These are phyloP conservation scores for Neurospora sp. DNA, from an alignment of 495 filamentous ascomycete genomes.

Conservation along the genomic window DNA sequence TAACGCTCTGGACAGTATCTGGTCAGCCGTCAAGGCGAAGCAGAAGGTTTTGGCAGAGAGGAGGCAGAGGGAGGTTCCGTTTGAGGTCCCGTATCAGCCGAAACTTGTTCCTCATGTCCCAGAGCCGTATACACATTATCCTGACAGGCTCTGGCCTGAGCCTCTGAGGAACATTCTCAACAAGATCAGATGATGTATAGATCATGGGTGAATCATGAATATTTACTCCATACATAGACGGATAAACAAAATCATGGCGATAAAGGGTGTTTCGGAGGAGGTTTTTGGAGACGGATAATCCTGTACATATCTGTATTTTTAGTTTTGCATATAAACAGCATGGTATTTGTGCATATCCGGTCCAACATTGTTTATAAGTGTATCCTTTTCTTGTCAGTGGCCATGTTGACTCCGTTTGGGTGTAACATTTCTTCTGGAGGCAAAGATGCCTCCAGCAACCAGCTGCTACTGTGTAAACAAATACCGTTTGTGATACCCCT, in stretches of 20 bases:
- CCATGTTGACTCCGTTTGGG: neutral
- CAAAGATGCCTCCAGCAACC: neutral
- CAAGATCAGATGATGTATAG: neutral
- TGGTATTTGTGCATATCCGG: neutral
- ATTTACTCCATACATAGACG: neutral
- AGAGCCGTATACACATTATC: neutral
- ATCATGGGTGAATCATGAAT: neutral
- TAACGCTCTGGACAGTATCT: conserved; percentile 43
- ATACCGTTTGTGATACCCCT: neutral
- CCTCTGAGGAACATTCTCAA: neutral
- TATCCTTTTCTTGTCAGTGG: neutral
- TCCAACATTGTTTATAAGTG: neutral
- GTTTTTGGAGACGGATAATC: neutral
- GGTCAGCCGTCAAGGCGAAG: conserved; percentile 27
- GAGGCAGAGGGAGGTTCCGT: conserved; percentile 15
- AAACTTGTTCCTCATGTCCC: neutral
- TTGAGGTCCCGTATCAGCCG: conserved; percentile 4
- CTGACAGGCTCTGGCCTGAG: neutral
- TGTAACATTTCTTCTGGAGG: neutral
- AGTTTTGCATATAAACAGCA: neutral
- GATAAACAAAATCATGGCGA: neutral
- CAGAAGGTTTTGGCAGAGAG: conserved; percentile 7
- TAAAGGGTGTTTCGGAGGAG: neutral
- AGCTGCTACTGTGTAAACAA: neutral
- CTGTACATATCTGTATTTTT: neutral